A percentile compares a stretch with the other conserved stretches of the same genome.
These are phyloP conservation scores for Xylaria sp. DNA, from an alignment of 2,329 filamentous ascomycete genomes.

Conservation along the genomic window DNA sequence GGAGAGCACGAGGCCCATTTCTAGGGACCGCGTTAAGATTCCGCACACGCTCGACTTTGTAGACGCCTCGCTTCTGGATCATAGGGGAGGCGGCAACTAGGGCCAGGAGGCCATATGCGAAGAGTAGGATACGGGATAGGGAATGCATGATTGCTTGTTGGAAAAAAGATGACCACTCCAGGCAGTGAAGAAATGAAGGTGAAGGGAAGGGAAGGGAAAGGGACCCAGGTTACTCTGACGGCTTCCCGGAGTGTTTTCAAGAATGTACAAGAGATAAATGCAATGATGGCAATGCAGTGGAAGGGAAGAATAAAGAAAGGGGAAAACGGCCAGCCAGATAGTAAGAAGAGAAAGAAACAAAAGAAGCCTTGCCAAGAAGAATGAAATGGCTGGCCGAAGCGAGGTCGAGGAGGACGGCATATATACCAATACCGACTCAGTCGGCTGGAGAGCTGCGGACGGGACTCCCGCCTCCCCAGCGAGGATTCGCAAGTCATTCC, in stretches of 20 bases:
- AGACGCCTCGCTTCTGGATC: conserved; percentile 50
- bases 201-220: neutral
- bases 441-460: neutral
- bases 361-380: conserved; percentile 28
- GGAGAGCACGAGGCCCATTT: conserved; percentile 48
- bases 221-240: neutral
- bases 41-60: conserved; percentile 49
- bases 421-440: conserved; percentile 27
- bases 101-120: conserved; percentile 45
- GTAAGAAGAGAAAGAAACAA: conserved; percentile 29
- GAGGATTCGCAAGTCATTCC: conserved; percentile 11
- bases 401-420: conserved; percentile 15
- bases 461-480: neutral
- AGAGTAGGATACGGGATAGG: conserved; percentile 43
- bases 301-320: conserved; percentile 4
- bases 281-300: conserved; percentile 8
- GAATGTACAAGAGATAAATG: conserved; percentile 31
- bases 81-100: conserved; percentile 43
- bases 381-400: neutral
- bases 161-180: conserved; percentile 43
- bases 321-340: conserved; percentile 27
- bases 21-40: conserved; percentile 48
- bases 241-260: neutral
- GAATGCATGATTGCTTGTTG: conserved; percentile 43
- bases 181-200: conserved; percentile 40